Conservation (phyloP, 768 basidiomycete genomes). For the Russula compacta region DNA sequence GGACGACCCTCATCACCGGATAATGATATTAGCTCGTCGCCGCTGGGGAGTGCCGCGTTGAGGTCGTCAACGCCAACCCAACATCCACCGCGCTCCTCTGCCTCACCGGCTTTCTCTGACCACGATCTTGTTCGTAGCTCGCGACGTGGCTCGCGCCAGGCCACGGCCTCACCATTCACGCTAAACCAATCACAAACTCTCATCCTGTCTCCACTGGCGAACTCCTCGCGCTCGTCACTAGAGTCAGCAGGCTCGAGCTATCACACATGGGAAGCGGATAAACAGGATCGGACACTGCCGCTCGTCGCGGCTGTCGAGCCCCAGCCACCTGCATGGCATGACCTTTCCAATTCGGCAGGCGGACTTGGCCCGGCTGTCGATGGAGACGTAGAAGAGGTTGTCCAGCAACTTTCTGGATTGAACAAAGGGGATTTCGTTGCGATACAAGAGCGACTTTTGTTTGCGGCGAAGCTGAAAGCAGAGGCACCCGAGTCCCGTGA, state of each 20-base stretch:
- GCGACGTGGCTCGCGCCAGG: constrained; percentile 12
- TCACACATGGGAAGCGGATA: constrained; percentile 64
- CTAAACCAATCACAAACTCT: constrained; percentile 46
- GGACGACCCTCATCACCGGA: constrained; percentile 34
- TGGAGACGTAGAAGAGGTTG: constrained; percentile 56
- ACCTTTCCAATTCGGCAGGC: constrained; percentile 35
- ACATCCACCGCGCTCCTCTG: constrained; percentile 42
- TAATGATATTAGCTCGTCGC: constrained; percentile 41
- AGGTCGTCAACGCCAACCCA: constrained; percentile 67
- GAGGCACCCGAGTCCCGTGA: constrained; percentile 48
- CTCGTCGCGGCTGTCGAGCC: constrained; percentile 46
- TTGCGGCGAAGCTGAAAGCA: constrained; percentile 48
- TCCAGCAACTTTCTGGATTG: constrained; percentile 57
- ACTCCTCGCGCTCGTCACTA: constrained; percentile 71
- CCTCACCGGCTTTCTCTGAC: constrained; percentile 41
- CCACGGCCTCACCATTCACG: constrained; percentile 41
- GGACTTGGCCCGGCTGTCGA: constrained; percentile 41
- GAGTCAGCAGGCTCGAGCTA: constrained; percentile 80
- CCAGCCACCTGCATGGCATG: constrained; percentile 54
- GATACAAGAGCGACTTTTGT: constrained; percentile 72
- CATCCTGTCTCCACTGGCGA: constrained; percentile 60
- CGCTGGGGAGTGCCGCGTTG: constrained; percentile 33
- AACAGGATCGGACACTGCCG: constrained; percentile 42
- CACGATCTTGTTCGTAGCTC: constrained; percentile 23
- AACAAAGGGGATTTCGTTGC: constrained; percentile 58